These are phyloP conservation scores for Metarhizium anisopliae DNA, from an alignment of 2,329 filamentous ascomycete genomes.

Conservation along the genomic window DNA sequence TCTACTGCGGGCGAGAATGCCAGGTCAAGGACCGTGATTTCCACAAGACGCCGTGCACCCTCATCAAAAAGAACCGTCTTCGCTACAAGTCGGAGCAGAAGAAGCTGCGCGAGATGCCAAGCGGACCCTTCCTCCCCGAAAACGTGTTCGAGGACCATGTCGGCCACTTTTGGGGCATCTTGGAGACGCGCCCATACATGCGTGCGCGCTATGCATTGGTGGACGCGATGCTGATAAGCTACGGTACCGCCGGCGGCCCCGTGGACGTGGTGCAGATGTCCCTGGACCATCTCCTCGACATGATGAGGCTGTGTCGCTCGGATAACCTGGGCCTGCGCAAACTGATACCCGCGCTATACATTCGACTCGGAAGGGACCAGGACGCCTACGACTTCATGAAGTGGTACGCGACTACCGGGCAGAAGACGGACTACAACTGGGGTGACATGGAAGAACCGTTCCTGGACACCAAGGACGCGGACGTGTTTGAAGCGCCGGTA, in stretches of 20 bases:
- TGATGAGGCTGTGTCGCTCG: slow-evolving; percentile 32
- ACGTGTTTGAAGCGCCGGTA: slow-evolving; percentile 28
- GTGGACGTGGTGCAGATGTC: slow-evolving; percentile 19
- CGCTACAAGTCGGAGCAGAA: neutral
- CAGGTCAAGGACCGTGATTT: neutral
- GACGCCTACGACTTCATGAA: slow-evolving; percentile 36
- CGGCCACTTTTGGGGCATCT: slow-evolving; percentile 29
- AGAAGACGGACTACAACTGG: slow-evolving; percentile 11
- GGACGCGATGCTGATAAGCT: slow-evolving; percentile 18
- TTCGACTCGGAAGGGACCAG: slow-evolving; percentile 39
- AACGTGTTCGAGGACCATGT: neutral
- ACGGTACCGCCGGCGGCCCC: slow-evolving; percentile 19
- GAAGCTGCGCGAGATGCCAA: neutral
- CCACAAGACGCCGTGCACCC: neutral
- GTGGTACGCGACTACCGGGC: slow-evolving; percentile 18
- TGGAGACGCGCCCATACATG: slow-evolving; percentile 34
- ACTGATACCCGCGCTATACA: slow-evolving; percentile 28
- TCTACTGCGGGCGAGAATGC: neutral
- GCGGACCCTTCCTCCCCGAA: neutral
- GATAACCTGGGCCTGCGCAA: slow-evolving; percentile 35
- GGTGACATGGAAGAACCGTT: slow-evolving; percentile 10
- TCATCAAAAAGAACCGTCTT: neutral
- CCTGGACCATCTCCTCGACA: slow-evolving; percentile 30
- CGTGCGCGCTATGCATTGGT: slow-evolving; percentile 19
- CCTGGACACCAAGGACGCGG: slow-evolving; percentile 26